Evolutionary conservation across 805 yeast genomes (phyloP).

Genomic region (Wickerhamomyces mucosus): DNA sequence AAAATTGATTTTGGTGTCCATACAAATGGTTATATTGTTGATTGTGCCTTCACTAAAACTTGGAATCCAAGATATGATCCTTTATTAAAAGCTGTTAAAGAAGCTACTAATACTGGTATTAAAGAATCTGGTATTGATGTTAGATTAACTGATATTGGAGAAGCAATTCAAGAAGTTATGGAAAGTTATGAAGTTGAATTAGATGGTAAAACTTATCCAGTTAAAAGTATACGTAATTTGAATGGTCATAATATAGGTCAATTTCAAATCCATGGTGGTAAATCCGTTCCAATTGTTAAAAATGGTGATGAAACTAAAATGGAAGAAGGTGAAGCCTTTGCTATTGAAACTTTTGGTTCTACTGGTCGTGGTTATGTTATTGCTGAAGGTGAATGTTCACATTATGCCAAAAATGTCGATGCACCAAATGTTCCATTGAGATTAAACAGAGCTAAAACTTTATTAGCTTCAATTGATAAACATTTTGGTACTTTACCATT

Average conservation of each 20-base stretch:
- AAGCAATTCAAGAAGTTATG: conserved; percentile 94
- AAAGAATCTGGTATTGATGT: conserved; percentile 94
- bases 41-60: conserved; percentile 89
- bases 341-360: conserved; percentile 96
- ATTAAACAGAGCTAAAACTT: conserved; percentile 56
- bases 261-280: conserved; percentile 85
- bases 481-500: conserved; percentile 93
- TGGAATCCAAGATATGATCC: conserved; percentile 79
- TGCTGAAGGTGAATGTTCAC: conserved; percentile 87
- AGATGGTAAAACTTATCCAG: conserved; percentile 75
- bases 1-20: conserved; percentile 97
- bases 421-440: conserved; percentile 42
- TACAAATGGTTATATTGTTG: conserved; percentile 87
- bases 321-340: conserved; percentile 98
- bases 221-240: conserved; percentile 84
- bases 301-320: conserved; percentile 91
- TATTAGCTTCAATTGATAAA: conserved; percentile 61
- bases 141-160: conserved; percentile 90
- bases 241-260: conserved; percentile 91
- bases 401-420: conserved; percentile 62
- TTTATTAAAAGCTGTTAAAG: conserved; percentile 76
- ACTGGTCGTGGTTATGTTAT: conserved; percentile 92
- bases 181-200: conserved; percentile 91
- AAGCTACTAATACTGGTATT: conserved; percentile 90
- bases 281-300: conserved; percentile 92